These are phyloP conservation scores for Plasmodium gaboni DNA, from an alignment of 169 alveolate genomes.

Conservation along the genomic window DNA sequence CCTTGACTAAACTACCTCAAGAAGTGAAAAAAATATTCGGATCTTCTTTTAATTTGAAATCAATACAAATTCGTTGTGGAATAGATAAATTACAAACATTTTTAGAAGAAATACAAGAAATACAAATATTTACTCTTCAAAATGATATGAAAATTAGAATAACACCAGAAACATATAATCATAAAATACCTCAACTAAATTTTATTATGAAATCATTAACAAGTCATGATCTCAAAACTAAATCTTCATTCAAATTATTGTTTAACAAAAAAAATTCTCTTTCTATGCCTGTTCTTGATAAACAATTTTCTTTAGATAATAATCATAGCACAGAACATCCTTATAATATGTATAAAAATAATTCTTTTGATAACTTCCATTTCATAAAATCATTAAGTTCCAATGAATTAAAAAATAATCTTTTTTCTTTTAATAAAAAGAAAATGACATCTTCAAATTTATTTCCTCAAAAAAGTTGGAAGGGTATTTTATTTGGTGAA, in stretches of 20 bases:
- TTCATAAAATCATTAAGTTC: constrained; percentile 8
- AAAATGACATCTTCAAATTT: neutral
- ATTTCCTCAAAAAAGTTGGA: constrained; percentile 24
- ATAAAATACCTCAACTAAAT: constrained; percentile 38
- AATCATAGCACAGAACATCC: constrained; percentile 1
- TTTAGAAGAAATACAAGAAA: constrained; percentile 62
- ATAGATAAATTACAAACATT: constrained; percentile 49
- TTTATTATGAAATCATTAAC: constrained; percentile 14
- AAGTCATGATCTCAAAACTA: constrained; percentile 14
- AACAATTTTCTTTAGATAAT: constrained; percentile 1
- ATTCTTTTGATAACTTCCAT: constrained; percentile 17
- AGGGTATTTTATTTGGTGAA: constrained; percentile 15
- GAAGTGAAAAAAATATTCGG: constrained; percentile 64
- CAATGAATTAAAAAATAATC: constrained; percentile 8
- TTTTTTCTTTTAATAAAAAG: neutral
- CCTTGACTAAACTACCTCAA: constrained; percentile 50
- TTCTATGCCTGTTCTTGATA: constrained; percentile 9
- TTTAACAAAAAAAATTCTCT: constrained; percentile 11
- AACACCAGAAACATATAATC: constrained; percentile 49
- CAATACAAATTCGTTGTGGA: constrained; percentile 55
- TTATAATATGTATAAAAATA: neutral
- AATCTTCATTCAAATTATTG: constrained; percentile 13
- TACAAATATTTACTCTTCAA: constrained; percentile 9
- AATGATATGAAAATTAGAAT: constrained; percentile 61
- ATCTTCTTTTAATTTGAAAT: constrained; percentile 40